phyloP scores from a whole-genome alignment of 805 yeast genomes.

The Blastobotrys robertii region DNA sequence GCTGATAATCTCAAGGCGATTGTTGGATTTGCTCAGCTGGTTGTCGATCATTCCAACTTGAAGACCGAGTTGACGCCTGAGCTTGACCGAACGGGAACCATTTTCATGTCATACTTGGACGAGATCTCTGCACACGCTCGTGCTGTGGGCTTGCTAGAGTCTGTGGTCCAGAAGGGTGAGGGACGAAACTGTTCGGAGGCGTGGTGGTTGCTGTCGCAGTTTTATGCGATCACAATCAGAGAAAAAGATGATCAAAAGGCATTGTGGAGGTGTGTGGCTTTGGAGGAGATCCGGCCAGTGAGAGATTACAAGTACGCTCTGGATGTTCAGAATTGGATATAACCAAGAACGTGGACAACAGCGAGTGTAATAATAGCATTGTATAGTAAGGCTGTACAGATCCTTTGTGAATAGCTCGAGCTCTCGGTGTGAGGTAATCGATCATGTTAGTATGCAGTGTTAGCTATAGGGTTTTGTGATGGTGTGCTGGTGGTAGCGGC shows the following conservation, averaged over 20 bases:
- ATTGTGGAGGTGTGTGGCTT: slow-evolving; percentile 54
- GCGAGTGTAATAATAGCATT: not conserved
- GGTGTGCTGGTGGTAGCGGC: no score
- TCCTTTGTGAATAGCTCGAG: not conserved
- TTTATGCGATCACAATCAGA: slow-evolving; percentile 53
- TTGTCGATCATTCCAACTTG: slow-evolving; percentile 8
- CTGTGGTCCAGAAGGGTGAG: slow-evolving; percentile 28
- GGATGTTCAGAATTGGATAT: slow-evolving; percentile 2
- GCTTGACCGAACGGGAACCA: slow-evolving; percentile 1
- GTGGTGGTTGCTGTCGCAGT: slow-evolving; percentile 57
- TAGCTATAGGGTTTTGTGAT: no score
- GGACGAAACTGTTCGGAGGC: slow-evolving; percentile 46
- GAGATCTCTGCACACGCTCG: slow-evolving; percentile 48
- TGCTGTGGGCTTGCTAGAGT: slow-evolving; percentile 31
- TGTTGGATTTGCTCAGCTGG: slow-evolving; percentile 28
- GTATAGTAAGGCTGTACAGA: not conserved
- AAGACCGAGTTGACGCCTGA: not conserved
- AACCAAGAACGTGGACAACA: no score
- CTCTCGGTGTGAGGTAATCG: not conserved
- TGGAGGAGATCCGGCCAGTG: slow-evolving; percentile 52
- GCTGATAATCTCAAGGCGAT: slow-evolving; percentile 43
- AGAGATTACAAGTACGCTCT: slow-evolving; percentile 26
- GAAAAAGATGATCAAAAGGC: slow-evolving; percentile 37
- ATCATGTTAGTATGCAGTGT: not conserved
- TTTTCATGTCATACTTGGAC: slow-evolving; percentile 49